These are phyloP conservation scores for Aquanectria penicillioides DNA, from an alignment of 2,329 filamentous ascomycete species.

Conservation along the genomic window DNA sequence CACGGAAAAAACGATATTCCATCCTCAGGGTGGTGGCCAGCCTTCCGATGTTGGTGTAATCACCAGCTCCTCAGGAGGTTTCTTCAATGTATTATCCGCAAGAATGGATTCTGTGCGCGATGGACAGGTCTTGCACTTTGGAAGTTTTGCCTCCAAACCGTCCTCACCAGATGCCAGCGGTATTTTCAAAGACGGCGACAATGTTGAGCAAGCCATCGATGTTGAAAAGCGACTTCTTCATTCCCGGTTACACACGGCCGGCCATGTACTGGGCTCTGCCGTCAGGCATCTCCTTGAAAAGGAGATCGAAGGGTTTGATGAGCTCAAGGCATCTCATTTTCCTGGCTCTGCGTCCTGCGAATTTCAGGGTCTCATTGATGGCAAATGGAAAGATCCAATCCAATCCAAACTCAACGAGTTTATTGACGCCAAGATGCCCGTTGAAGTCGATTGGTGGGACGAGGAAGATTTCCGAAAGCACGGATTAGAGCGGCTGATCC, in stretches of 20 bases:
- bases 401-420: conserved; percentile 70
- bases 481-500: conserved; percentile 65
- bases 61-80: conserved; percentile 32
- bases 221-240: conserved; percentile 67
- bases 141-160: conserved; percentile 59
- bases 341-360: conserved; percentile 74
- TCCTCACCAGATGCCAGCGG: neutral
- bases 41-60: conserved; percentile 74
- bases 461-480: conserved; percentile 67
- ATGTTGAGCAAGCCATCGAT: conserved; percentile 68
- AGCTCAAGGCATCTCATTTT: conserved; percentile 78
- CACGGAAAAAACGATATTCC: conserved; percentile 76
- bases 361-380: conserved; percentile 74
- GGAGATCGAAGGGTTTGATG: conserved; percentile 65
- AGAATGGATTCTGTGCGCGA: conserved; percentile 62
- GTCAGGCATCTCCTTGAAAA: conserved; percentile 67
- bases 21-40: conserved; percentile 79
- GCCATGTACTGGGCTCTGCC: conserved; percentile 76
- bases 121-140: conserved; percentile 73
- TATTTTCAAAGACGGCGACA: conserved; percentile 53
- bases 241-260: conserved; percentile 77
- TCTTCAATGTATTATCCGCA: conserved; percentile 65
- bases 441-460: conserved; percentile 73
- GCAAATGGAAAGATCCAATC: conserved; percentile 69
- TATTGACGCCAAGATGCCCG: conserved; percentile 63